Evolutionary conservation across 352 stramenopile species (phyloP).

Genomic region (Pythium sp.): DNA sequence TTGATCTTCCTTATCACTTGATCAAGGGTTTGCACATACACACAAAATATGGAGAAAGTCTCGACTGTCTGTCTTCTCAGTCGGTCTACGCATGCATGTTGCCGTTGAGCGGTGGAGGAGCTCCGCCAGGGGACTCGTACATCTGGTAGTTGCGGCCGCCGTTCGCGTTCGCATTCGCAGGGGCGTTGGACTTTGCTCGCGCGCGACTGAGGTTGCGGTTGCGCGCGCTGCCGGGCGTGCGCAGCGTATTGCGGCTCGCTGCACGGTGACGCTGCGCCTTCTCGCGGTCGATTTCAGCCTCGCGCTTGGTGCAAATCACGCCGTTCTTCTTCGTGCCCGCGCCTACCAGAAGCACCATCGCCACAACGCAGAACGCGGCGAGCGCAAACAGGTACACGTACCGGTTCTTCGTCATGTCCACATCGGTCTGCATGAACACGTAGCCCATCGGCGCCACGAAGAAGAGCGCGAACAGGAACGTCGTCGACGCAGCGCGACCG

Average conservation of each 20-base stretch:
- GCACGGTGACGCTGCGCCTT: slow-evolving; percentile 37
- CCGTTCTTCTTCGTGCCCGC: slow-evolving; percentile 62
- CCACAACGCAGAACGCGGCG: slow-evolving; percentile 35
- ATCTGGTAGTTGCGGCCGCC: slow-evolving; percentile 41
- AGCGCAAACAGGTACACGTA: slow-evolving; percentile 61
- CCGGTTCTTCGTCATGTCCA: slow-evolving; percentile 35
- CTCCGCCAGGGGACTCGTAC: slow-evolving; percentile 52
- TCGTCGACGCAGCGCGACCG: slow-evolving; percentile 45
- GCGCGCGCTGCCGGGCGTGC: slow-evolving; percentile 44
- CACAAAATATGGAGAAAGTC: slow-evolving; percentile 2
- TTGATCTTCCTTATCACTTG: slow-evolving; percentile 1
- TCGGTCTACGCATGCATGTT: slow-evolving; percentile 15
- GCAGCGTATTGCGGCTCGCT: slow-evolving; percentile 30
- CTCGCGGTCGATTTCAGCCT: slow-evolving; percentile 44
- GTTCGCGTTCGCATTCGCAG: slow-evolving; percentile 24
- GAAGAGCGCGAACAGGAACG: slow-evolving; percentile 56
- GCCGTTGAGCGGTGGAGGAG: slow-evolving; percentile 31
- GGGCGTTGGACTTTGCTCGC: slow-evolving; percentile 51
- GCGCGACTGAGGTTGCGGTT: slow-evolving; percentile 58
- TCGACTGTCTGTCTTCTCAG: not conserved
- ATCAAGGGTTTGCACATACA: not conserved
- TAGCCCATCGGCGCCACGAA: slow-evolving; percentile 48
- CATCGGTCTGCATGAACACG: slow-evolving; percentile 51
- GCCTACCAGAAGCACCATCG: slow-evolving; percentile 42
- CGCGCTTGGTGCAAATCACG: slow-evolving; percentile 49